Percentiles rank a stretch among this genome's conserved stretches.
Conservation (phyloP, 2,329 filamentous ascomycete species). For the Macrophomina phaseolina region DNA sequence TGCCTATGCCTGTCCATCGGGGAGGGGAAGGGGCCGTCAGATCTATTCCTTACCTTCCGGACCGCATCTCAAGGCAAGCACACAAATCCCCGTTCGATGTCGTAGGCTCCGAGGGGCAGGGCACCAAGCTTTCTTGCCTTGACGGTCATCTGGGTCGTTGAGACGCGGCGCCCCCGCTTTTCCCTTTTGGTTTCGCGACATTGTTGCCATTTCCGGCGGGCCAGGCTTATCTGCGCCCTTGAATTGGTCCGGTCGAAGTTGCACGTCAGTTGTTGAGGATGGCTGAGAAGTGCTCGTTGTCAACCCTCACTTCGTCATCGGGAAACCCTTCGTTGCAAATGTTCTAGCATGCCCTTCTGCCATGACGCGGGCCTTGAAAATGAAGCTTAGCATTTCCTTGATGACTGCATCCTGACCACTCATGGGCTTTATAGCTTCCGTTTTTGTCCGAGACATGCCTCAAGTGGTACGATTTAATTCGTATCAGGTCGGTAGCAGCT, state of each 20-base stretch:
- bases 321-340: neutral
- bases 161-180: slow-evolving; percentile 16
- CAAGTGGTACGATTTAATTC: neutral
- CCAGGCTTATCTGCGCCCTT: neutral
- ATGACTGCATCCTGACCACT: neutral
- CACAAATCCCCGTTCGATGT: neutral
- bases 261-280: slow-evolving; percentile 1
- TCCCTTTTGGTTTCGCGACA: slow-evolving; percentile 1
- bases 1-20: neutral
- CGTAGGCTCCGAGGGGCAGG: neutral
- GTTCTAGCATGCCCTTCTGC: slow-evolving; percentile 2
- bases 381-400: slow-evolving; percentile 7
- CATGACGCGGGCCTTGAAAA: slow-evolving; percentile 2
- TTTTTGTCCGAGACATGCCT: slow-evolving; percentile 8
- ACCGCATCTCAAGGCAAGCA: neutral
- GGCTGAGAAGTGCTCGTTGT: neutral
- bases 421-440: neutral
- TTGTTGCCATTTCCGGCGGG: neutral
- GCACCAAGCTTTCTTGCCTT: neutral
- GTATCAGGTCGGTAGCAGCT: neutral
- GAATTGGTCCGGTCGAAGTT: neutral
- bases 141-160: slow-evolving; percentile 7
- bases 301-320: neutral
- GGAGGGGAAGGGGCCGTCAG: neutral
- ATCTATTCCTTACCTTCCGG: slow-evolving; percentile 10